Percentiles rank a stretch among this genome's conserved stretches.
phyloP scores from a whole-genome alignment of 768 basidiomycete species.

The Auriculariales sp. region DNA sequence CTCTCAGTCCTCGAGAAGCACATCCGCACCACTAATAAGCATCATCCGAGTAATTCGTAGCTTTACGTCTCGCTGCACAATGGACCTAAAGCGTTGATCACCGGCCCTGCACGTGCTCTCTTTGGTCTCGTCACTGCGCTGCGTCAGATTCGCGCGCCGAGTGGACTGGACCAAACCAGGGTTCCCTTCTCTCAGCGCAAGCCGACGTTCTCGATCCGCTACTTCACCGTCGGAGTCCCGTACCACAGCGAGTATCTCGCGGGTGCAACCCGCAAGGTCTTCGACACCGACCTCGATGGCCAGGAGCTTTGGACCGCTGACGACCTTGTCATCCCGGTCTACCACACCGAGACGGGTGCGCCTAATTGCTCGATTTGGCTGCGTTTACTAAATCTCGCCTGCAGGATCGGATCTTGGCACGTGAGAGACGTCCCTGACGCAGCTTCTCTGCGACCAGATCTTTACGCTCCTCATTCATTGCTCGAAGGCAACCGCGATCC shows the following conservation, averaged over 20 bases:
- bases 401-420: slow-evolving; percentile 75
- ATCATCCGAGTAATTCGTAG: slow-evolving; percentile 66
- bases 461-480: slow-evolving; percentile 89
- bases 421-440: slow-evolving; percentile 57
- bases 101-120: slow-evolving; percentile 80
- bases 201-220: slow-evolving; percentile 81
- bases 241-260: slow-evolving; percentile 84
- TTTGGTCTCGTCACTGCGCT: slow-evolving; percentile 87
- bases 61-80: slow-evolving; percentile 85
- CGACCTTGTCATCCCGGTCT: slow-evolving; percentile 74
- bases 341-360: slow-evolving; percentile 87
- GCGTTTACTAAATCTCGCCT: slow-evolving; percentile 7
- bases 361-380: slow-evolving; percentile 4
- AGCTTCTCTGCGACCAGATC: slow-evolving; percentile 84
- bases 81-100: slow-evolving; percentile 81
- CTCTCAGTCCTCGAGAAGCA: slow-evolving; percentile 67
- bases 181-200: slow-evolving; percentile 88
- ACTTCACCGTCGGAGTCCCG: slow-evolving; percentile 90
- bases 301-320: slow-evolving; percentile 63
- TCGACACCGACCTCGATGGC: slow-evolving; percentile 57
- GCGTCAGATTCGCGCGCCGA: slow-evolving; percentile 77
- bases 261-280: slow-evolving; percentile 59
- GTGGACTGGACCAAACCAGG: slow-evolving; percentile 87
- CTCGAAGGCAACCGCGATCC: slow-evolving; percentile 81
- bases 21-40: slow-evolving; percentile 74